Base-by-base conservation (phyloP, 2,329 filamentous ascomycete genomes). In the Monilinia polystroma region DNA sequence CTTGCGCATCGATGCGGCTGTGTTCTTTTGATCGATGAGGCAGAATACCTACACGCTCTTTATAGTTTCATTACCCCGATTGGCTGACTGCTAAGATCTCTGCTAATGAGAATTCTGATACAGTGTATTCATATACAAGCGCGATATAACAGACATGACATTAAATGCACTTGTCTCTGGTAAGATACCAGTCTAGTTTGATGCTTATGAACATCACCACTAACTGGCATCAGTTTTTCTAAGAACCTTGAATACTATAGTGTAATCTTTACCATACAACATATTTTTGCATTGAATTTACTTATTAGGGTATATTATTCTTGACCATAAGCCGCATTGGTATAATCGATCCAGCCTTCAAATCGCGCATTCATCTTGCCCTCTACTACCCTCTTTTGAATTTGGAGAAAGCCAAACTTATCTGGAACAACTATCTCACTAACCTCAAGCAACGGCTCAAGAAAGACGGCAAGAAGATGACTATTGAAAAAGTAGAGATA, bases 271-370 rank as follows among this genome's bases (percentile, higher is more conserved):
- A 29, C 29, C 3, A 29, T 4, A 29, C 29, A 2, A 29, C 2
- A 29, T 29, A 4, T 29, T 29, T 29, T 29, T 29, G 29, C 4
- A 2, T 29, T 29, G 29, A 29, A 29, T 29, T 29, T 3, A 4
- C 29, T 29, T 29, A 47, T 47, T 16, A 45, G 20, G 79, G 80
- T 53, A 78, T 81, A 52, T 73, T 79, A 1, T 77, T 81, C 67
- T 73, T 81, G 0, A 81, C 80, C 4, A 76, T 75, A 29, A 78
- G 80, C 29, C 75, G 79, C 1, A 78, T 80, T 54, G 68, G 75
- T 4, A 72, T 66, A 14, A 77, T 80, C 59, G 79, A 80, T 59
- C 75, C 69, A 49, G 79, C 78, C 0, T 77, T 81, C 68, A 75
- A 75, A 32, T 75, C 73, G 20, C 72, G 77, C 8, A 77, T 79